Evolutionary conservation across 352 stramenopile species (phyloP).

Genomic region (Pythium biforme): DNA sequence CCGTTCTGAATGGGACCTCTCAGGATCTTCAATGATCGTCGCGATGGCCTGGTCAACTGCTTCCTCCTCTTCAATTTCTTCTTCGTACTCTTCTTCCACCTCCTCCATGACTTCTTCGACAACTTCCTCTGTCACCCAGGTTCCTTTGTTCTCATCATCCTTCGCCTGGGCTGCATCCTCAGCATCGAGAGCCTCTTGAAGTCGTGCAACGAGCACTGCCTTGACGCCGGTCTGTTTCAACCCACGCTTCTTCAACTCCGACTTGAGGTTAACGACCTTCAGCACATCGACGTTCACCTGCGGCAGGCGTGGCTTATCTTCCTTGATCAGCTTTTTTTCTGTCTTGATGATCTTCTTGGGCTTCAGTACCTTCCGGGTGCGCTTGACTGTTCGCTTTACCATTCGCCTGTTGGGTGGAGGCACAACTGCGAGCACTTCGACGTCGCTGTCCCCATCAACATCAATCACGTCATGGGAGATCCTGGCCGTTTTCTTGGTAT

Average conservation of each 20-base stretch:
- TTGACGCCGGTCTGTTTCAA: conserved; percentile 56
- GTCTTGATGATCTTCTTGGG: conserved; percentile 29
- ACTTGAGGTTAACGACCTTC: conserved; percentile 57
- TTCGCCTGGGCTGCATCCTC: conserved; percentile 36
- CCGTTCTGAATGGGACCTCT: neutral
- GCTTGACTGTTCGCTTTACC: conserved; percentile 38
- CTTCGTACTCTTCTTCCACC: conserved; percentile 34
- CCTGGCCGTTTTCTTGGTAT: neutral
- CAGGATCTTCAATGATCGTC: neutral
- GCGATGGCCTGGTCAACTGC: neutral
- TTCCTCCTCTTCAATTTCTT: conserved; percentile 24
- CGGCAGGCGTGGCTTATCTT: conserved; percentile 25
- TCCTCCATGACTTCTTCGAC: conserved; percentile 33
- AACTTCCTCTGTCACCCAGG: conserved; percentile 30
- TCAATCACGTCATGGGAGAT: neutral
- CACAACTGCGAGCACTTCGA: neutral
- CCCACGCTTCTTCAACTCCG: conserved; percentile 58
- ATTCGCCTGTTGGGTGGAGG: conserved; percentile 3
- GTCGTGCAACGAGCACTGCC: conserved; percentile 41
- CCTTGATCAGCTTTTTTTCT: conserved; percentile 27
- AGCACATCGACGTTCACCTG: conserved; percentile 30
- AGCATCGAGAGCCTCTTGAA: conserved; percentile 47
- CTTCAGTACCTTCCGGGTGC: conserved; percentile 37
- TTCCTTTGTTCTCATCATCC: conserved; percentile 33
- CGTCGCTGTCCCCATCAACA: conserved; percentile 1